These are phyloP conservation scores for Aspergillus intermedius DNA, from an alignment of 2,329 filamentous ascomycete genomes.

Conservation along the genomic window DNA sequence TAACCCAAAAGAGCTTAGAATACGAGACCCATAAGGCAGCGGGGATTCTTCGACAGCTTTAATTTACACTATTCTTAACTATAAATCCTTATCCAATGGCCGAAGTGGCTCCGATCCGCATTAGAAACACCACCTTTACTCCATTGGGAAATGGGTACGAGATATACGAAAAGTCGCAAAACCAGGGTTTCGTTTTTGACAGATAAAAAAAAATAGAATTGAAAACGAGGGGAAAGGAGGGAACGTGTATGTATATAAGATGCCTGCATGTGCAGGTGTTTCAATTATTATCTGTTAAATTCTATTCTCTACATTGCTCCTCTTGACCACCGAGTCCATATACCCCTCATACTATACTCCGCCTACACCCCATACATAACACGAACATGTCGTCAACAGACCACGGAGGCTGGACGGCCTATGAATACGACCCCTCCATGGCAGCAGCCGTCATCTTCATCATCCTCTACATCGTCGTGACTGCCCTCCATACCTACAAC, in stretches of 20 bases:
- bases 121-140: constrained; percentile 1
- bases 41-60: neutral
- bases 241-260: neutral
- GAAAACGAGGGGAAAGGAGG: neutral
- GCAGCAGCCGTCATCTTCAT: constrained; percentile 19
- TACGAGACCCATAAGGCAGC: neutral
- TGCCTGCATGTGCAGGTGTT: neutral
- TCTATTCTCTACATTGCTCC: neutral
- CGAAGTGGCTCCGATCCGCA: neutral
- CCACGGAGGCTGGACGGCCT: constrained; percentile 8
- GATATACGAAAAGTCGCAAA: constrained; percentile 10
- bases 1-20: neutral
- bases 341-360: neutral
- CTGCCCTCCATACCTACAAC: constrained; percentile 16
- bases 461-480: constrained; percentile 14
- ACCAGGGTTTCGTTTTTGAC: neutral
- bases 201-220: neutral
- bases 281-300: neutral
- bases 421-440: constrained; percentile 20
- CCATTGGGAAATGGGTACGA: constrained; percentile 12
- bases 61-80: too few relatives aligned
- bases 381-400: neutral
- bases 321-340: neutral
- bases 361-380: neutral
- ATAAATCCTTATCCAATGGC: too few relatives aligned